These are phyloP conservation scores for Theileria orientalis DNA, from an alignment of 169 alveolate genomes.

Conservation along the genomic window DNA sequence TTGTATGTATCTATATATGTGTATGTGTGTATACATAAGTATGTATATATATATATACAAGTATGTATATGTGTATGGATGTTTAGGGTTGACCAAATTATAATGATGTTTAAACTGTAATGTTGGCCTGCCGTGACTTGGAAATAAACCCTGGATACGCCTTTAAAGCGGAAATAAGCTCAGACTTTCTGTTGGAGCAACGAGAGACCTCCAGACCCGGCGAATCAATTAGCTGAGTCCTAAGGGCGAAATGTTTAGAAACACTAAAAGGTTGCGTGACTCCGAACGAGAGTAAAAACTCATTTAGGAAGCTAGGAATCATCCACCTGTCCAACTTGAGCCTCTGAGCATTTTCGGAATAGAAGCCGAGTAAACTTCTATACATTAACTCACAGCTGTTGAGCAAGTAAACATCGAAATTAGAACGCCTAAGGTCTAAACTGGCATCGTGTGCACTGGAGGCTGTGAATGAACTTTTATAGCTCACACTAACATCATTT, in stretches of 20 bases:
- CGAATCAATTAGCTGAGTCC: constrained; percentile 54
- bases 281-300: constrained; percentile 49
- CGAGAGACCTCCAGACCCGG: constrained; percentile 53
- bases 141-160: constrained; percentile 54
- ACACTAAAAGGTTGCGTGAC: constrained; percentile 29
- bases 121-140: too few relatives aligned
- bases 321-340: constrained; percentile 62
- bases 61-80: too few relatives aligned
- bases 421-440: background rate
- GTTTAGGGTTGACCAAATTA: too few relatives aligned
- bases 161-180: constrained; percentile 45
- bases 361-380: constrained; percentile 49
- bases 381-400: constrained; percentile 51
- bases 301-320: constrained; percentile 59
- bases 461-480: background rate
- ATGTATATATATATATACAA: too few relatives aligned
- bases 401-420: constrained; percentile 20
- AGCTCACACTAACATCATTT: constrained; percentile 1
- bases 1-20: too few relatives aligned
- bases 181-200: constrained; percentile 23
- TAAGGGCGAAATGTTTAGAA: constrained; percentile 57
- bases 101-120: too few relatives aligned
- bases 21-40: too few relatives aligned
- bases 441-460: background rate
- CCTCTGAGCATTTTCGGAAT: constrained; percentile 43